Conservation (phyloP, 202 grass and related monocot genomes). For the Saccharum hybrid region DNA sequence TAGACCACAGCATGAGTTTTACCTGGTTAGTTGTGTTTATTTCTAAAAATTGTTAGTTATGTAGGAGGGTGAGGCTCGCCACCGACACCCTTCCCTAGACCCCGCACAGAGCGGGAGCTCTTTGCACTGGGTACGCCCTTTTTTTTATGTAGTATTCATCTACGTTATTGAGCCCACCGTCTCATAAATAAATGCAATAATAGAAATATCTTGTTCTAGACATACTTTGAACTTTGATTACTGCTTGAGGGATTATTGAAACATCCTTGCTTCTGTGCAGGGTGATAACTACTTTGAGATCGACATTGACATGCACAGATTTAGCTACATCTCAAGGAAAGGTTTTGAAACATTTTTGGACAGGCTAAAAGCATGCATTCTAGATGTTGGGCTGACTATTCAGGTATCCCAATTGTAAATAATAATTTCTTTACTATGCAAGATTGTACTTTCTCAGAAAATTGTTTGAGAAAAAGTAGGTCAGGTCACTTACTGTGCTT, state of each 20-base stretch:
- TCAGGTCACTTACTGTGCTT: neutral
- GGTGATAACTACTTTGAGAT: constrained; percentile 92
- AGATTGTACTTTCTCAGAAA: neutral
- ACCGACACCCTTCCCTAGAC: too few relatives aligned
- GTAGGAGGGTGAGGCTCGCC: too few relatives aligned
- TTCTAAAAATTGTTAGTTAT: neutral
- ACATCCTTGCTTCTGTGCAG: constrained; percentile 59
- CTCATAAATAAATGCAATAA: constrained; percentile 17
- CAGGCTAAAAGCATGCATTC: constrained; percentile 79
- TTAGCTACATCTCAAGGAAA: constrained; percentile 98
- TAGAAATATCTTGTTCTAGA: constrained; percentile 19
- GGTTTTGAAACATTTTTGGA: constrained; percentile 95
- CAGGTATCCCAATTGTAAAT: constrained; percentile 53
- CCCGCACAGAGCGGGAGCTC: too few relatives aligned
- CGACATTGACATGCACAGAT: constrained; percentile 99
- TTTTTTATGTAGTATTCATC: constrained; percentile 17
- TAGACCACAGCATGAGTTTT: constrained; percentile 94
- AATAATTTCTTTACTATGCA: neutral
- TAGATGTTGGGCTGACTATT: constrained; percentile 97
- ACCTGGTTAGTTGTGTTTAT: constrained; percentile 63
- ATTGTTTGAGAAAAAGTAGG: neutral
- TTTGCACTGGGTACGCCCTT: too few relatives aligned
- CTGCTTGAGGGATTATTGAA: neutral
- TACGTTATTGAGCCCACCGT: constrained; percentile 1
- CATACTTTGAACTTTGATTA: constrained; percentile 15